Percentiles rank a stretch among this genome's conserved stretches.
Conservation (phyloP, 2,329 filamentous ascomycete species). For the Knufia fluminis region DNA sequence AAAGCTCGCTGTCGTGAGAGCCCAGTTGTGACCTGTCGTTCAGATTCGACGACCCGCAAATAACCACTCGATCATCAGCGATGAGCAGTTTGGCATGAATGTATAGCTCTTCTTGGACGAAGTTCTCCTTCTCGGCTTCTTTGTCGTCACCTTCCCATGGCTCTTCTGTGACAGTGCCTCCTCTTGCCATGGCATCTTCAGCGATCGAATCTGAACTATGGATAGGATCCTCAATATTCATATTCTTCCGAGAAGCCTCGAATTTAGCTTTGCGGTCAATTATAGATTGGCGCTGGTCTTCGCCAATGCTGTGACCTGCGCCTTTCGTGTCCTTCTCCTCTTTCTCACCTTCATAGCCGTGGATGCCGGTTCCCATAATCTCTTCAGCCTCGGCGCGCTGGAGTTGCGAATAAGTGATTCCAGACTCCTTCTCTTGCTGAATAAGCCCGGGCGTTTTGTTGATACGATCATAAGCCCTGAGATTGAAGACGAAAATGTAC, state of each 20-base stretch:
- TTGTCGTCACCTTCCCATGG: slow-evolving; percentile 65
- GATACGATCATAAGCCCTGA: slow-evolving; percentile 84
- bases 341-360: slow-evolving; percentile 43
- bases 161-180: slow-evolving; percentile 57
- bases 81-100: slow-evolving; percentile 82
- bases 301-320: slow-evolving; percentile 18
- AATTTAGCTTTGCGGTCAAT: slow-evolving; percentile 40
- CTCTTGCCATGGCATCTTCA: slow-evolving; percentile 70
- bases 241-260: slow-evolving; percentile 34
- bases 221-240: slow-evolving; percentile 41
- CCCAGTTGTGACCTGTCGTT: slow-evolving; percentile 71
- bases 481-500: slow-evolving; percentile 88
- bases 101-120: slow-evolving; percentile 88
- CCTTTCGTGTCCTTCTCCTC: slow-evolving; percentile 15
- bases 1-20: slow-evolving; percentile 77
- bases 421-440: slow-evolving; percentile 69
- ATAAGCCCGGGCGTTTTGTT: slow-evolving; percentile 69
- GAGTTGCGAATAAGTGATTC: slow-evolving; percentile 74
- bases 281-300: slow-evolving; percentile 34
- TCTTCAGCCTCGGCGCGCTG: slow-evolving; percentile 83
- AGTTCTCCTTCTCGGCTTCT: slow-evolving; percentile 71
- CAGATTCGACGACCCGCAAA: slow-evolving; percentile 67
- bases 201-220: slow-evolving; percentile 49
- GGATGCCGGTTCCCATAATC: slow-evolving; percentile 67
- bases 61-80: slow-evolving; percentile 70